Conservation (phyloP, 306 rosid genomes). For the Rubus parviflorus region DNA sequence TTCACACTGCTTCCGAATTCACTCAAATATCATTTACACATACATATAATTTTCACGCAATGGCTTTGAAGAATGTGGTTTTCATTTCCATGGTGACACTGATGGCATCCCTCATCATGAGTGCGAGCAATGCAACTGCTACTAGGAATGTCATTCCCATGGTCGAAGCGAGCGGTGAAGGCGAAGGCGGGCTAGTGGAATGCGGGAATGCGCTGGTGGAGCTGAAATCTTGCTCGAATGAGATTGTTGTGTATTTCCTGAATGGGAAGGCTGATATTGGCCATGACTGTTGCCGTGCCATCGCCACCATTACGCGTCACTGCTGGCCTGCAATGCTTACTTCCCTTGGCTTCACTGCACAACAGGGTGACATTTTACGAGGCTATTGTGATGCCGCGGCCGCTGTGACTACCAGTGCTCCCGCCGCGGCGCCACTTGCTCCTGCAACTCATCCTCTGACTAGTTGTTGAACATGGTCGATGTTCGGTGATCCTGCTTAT, state of each 20-base stretch:
- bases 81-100: not conserved
- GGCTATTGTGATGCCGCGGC: constrained; percentile 33
- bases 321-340: constrained; percentile 51
- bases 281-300: constrained; percentile 37
- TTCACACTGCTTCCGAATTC: not conserved
- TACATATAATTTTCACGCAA: not conserved
- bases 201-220: constrained; percentile 36
- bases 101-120: not conserved
- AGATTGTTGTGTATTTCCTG: constrained; percentile 33
- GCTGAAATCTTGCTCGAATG: constrained; percentile 38
- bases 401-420: not conserved
- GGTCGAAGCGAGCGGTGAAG: not conserved
- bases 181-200: constrained; percentile 2
- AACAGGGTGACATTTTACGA: constrained; percentile 32
- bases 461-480: not conserved
- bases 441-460: not conserved
- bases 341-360: constrained; percentile 34
- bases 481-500: not conserved
- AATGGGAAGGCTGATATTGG: constrained; percentile 32
- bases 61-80: constrained; percentile 20
- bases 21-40: not conserved
- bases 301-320: constrained; percentile 34
- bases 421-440: constrained; percentile 21
- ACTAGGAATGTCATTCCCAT: constrained; percentile 11
- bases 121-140: constrained; percentile 4